Evolutionary conservation across 768 basidiomycete genomes (phyloP).

Genomic region (Suillus sp.): DNA sequence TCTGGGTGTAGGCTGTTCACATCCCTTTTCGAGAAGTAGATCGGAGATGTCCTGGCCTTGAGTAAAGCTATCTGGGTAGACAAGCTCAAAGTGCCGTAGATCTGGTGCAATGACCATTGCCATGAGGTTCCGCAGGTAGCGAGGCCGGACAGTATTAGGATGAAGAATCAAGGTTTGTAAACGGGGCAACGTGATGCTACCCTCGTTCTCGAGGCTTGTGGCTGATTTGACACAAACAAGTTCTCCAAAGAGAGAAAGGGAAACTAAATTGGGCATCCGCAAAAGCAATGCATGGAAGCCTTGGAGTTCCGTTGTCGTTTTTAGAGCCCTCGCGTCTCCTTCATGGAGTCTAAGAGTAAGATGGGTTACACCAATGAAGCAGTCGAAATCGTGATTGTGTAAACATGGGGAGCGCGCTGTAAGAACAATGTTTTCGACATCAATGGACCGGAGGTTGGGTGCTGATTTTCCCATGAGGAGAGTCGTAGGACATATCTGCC

Average conservation of each 20-base stretch:
- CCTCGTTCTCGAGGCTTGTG: conserved; percentile 12
- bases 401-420: conserved; percentile 23
- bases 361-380: conserved; percentile 26
- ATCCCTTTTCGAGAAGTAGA: conserved; percentile 23
- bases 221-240: conserved; percentile 29
- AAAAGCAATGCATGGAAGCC: conserved; percentile 28
- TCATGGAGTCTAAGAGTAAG: conserved; percentile 31
- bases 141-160: conserved; percentile 33
- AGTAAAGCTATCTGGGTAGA: conserved; percentile 33
- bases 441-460: conserved; percentile 29
- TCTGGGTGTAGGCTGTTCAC: conserved; percentile 15
- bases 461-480: conserved; percentile 24
- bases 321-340: conserved; percentile 29
- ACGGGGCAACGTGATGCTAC: conserved; percentile 24
- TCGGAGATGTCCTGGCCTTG: conserved; percentile 31
- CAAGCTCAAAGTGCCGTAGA: conserved; percentile 34
- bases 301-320: conserved; percentile 32
- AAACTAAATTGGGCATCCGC: conserved; percentile 27
- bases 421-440: conserved; percentile 31
- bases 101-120: conserved; percentile 31
- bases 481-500: conserved; percentile 30
- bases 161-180: conserved; percentile 34
- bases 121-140: conserved; percentile 33
- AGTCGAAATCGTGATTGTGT: conserved; percentile 18
- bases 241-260: conserved; percentile 31